Evolutionary conservation across 768 basidiomycete genomes (phyloP).

Genomic region (Tulasnella sp.): DNA sequence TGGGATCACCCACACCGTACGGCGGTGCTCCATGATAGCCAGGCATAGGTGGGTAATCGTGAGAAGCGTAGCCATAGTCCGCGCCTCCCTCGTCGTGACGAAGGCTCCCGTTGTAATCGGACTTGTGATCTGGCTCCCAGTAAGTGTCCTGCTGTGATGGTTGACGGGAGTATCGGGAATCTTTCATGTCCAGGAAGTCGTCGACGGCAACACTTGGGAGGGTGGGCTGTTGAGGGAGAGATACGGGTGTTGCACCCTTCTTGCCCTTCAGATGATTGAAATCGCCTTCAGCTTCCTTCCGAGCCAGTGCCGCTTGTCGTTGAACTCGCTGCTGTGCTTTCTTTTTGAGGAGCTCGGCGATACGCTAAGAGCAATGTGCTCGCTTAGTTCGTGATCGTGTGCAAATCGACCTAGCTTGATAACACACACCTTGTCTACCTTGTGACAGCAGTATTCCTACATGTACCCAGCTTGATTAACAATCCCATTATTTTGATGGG

Average conservation of each 20-base stretch:
- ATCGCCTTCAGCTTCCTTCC: conserved; percentile 87
- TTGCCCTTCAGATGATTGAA: conserved; percentile 87
- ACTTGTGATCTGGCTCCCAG: conserved; percentile 12
- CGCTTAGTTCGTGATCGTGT: background rate
- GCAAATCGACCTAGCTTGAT: background rate
- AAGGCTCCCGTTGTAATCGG: conserved; percentile 15
- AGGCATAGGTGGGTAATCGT: conserved; percentile 21
- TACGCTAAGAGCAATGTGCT: conserved; percentile 51
- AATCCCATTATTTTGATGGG: background rate
- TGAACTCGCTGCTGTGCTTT: conserved; percentile 77
- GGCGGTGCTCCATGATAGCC: conserved; percentile 10
- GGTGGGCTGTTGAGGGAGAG: conserved; percentile 50
- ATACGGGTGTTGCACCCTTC: conserved; percentile 44
- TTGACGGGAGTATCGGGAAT: conserved; percentile 19
- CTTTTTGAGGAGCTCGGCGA: conserved; percentile 84
- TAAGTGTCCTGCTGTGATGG: conserved; percentile 10
- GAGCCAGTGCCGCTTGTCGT: conserved; percentile 69
- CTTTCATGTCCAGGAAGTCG: conserved; percentile 46
- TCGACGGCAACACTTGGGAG: conserved; percentile 86
- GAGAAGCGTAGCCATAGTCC: conserved; percentile 9
- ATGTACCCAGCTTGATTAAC: no score
- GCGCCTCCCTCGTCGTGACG: background rate
- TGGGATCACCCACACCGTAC: background rate
- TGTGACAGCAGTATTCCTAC: conserved; percentile 96
- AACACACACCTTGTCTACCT: conserved; percentile 79